Base-by-base conservation (phyloP, 371 early-diverging fungal species). In the Apophysomyces trapeziformis region DNA sequence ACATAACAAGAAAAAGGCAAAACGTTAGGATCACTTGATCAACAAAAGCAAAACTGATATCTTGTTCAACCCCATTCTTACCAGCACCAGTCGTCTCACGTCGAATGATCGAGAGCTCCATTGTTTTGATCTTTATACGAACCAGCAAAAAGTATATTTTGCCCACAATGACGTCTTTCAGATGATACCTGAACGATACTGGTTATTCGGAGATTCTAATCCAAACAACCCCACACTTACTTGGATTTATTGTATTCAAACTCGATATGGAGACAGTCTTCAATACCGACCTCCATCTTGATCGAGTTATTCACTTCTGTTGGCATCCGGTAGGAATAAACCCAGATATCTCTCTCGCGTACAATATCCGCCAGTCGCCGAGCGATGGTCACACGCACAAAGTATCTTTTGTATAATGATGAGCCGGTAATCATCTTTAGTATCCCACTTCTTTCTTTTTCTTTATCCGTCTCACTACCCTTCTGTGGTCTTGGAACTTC, bases 71-170 rank as follows among this genome's bases (percentile, higher is more conserved):
- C 1, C 18, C 26, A 8, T 38, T 44, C 71, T 70, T 74, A 83
- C 83, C 60, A 56, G 92, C 91, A 7, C 98, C 99, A 4, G 97
- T 96, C 0, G 96, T 95, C 76, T 99, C 99, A n/a, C 98, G 86
- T 38, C 98, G 89, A 59, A 98, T 95, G 68, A 99, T 98, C 18
- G 96, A 95, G 41, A 99, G 87, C 72, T 99, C 99, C 98, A 99
- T 98, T 67, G 97, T 93, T 72, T 97, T 98, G 79, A 99, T 96
- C 81, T 98, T 98, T 75, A 99, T 98, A 59, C 99, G 94, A n/a
- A 99, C 99, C 38, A 99, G 85, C 58, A 98, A 78, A 78, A 99
- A 99, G 83, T 96, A 97, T 69, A 99, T 97, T 73, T 97, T 97
- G 64, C 99, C 99, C 18, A 98, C 96, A 73, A 99, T 99, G 4